Evolutionary conservation across 1,284 basidiomycete genomes (phyloP), one percentile per base, ranked within the genome.

Genomic region (Fomitopsis betulina): DNA sequence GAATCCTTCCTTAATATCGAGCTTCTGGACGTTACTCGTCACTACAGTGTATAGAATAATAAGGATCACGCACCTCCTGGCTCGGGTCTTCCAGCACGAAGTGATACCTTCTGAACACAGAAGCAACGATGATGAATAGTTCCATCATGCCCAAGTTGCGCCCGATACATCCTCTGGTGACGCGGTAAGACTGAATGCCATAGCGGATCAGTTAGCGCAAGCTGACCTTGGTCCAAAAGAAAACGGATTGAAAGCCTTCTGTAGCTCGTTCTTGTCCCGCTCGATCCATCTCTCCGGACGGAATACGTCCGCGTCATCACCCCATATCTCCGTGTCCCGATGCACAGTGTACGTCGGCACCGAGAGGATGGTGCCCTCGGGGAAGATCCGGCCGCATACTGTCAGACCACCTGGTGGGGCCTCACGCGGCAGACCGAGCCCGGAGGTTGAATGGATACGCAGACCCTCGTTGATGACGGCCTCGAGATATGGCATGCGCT

Each of bases 401-500:
- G 78, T 81, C 62, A 92, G 67, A 6, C 88, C 89, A 45, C 85
- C 88, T 51, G 83, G 78, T 2, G 91, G 89, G 7, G 85, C 85
- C 56, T 90, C 64, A 45, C 92, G 85, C 13, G 92, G 88, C 21
- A 96, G 84, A 27, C 94, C 94, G 53, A 94, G 79, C 2, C 87
- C 83, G 3, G 85, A 87, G 0, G 89, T 93, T 4, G 91, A 89
- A 75, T 95, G 92, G 40, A 90, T 71, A 10, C 94, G 86, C 35
- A 96, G 79, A 5, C 81, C 87, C 72, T 95, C 93, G 70, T 87
- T 86, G 74, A 95, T 88, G 70, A 89, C 90, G 0, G 90, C 91
- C 53, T 92, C 84, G 64, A 95, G 80, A 72, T 90, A 92, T 5
- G 85, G 80, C 25, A 92, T 77, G 2, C 75, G 75, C 71, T 93